These are phyloP conservation scores for Alternaria atra DNA, from an alignment of 2,329 filamentous ascomycete genomes.

Conservation along the genomic window DNA sequence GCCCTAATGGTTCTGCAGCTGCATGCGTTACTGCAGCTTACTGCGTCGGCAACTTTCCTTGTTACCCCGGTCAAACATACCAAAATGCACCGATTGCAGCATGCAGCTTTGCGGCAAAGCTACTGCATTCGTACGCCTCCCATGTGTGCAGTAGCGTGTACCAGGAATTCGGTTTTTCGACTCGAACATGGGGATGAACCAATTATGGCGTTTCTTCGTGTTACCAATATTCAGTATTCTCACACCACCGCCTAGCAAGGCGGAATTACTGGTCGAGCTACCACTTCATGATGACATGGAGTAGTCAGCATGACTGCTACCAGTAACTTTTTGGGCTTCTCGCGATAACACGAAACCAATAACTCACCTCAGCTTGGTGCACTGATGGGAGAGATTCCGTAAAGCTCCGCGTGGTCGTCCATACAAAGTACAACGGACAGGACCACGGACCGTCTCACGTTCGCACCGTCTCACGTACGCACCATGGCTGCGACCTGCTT, in stretches of 20 bases:
- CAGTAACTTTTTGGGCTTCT: background rate
- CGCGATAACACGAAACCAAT: background rate
- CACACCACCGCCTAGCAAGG: background rate
- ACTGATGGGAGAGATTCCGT: background rate
- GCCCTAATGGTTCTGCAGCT: conserved; percentile 1
- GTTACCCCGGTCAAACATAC: conserved; percentile 13
- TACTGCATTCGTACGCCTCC: conserved; percentile 13
- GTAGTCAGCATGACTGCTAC: background rate
- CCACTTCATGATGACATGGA: conserved; percentile 2
- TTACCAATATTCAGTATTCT: conserved; percentile 3
- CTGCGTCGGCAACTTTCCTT: conserved; percentile 11
- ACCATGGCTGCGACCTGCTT: background rate
- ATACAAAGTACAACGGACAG: background rate
- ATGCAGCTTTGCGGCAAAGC: conserved; percentile 9
- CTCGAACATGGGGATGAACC: background rate
- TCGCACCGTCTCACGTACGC: background rate
- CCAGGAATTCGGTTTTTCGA: conserved; percentile 1
- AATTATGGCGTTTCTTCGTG: conserved; percentile 1
- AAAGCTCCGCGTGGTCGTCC: background rate
- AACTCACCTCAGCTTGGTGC: conserved; percentile 6
- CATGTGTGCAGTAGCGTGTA: background rate
- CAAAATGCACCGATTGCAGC: conserved; percentile 7
- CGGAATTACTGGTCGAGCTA: background rate
- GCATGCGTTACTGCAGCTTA: background rate
- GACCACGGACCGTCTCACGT: background rate